These are phyloP conservation scores for Calonectria honghensis DNA, from an alignment of 2,329 filamentous ascomycete genomes.

Conservation along the genomic window DNA sequence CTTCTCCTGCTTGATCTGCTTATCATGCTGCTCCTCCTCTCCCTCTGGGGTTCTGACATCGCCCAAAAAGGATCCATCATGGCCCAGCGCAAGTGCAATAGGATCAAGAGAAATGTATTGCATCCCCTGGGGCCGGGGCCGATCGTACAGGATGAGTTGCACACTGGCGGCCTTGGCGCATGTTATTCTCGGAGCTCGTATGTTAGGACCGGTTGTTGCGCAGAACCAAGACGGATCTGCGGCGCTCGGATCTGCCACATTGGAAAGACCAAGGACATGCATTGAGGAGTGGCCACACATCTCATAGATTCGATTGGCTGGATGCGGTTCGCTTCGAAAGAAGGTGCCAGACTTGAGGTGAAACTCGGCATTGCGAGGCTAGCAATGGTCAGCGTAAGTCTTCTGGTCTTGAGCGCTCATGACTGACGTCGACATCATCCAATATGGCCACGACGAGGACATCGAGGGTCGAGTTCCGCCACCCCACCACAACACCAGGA, in stretches of 20 bases:
- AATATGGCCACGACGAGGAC: constrained; percentile 92
- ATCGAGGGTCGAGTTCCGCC: constrained; percentile 94
- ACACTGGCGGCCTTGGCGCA: constrained; percentile 83
- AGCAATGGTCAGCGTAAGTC: constrained; percentile 52
- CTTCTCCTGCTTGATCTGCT: constrained; percentile 74
- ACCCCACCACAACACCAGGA: constrained; percentile 93
- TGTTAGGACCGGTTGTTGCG: constrained; percentile 71
- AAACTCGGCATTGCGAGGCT: constrained; percentile 89
- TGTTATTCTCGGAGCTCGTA: constrained; percentile 80
- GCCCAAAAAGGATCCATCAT: constrained; percentile 73
- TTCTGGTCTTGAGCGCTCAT: not conserved
- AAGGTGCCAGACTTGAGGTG: constrained; percentile 89
- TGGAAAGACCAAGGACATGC: constrained; percentile 90
- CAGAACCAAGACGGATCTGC: constrained; percentile 82
- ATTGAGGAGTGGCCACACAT: constrained; percentile 89
- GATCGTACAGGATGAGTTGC: constrained; percentile 92
- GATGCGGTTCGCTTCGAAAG: constrained; percentile 87
- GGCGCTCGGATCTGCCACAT: constrained; percentile 72
- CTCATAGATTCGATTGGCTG: constrained; percentile 86
- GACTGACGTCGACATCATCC: constrained; percentile 89
- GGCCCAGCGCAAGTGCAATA: constrained; percentile 89
- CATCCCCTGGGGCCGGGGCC: constrained; percentile 90
- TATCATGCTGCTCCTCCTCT: constrained; percentile 81
- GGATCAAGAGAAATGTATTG: constrained; percentile 95
- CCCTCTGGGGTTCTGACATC: constrained; percentile 73